Percentiles rank a stretch among this genome's conserved stretches.
Evolutionary conservation across 306 rosid species (phyloP).

Genomic region (Dryas drummondii): DNA sequence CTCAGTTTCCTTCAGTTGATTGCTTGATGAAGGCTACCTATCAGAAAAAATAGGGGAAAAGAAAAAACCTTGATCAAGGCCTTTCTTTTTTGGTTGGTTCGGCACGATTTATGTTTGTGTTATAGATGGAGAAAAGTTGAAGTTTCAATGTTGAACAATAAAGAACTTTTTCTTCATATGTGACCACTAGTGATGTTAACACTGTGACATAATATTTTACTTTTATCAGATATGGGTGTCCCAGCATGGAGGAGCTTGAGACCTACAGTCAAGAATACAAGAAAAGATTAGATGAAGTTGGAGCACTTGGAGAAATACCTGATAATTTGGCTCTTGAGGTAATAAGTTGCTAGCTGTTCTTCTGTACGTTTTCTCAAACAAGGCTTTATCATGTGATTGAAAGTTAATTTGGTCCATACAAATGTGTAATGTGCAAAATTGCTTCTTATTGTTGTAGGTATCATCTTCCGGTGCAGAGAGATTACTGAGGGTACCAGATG

Average conservation of each 20-base stretch:
- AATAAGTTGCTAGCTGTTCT: conserved; percentile 14
- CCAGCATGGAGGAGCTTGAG: conserved; percentile 80
- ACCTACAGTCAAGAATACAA: conserved; percentile 66
- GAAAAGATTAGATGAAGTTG: conserved; percentile 70
- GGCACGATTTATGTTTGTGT: neutral
- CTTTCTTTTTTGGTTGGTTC: neutral
- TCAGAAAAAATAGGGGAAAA: neutral
- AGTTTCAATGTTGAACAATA: neutral
- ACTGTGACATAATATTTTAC: conserved; percentile 12
- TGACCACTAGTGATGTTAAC: neutral
- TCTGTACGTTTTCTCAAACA: conserved; percentile 7
- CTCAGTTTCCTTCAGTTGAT: neutral
- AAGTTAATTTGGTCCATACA: conserved; percentile 7
- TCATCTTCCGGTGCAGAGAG: conserved; percentile 94
- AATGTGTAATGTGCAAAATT: conserved; percentile 23
- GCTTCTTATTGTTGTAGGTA: conserved; percentile 50
- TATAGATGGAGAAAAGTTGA: neutral
- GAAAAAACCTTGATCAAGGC: neutral
- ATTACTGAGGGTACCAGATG: conserved; percentile 76
- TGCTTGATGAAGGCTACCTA: neutral
- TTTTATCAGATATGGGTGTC: conserved; percentile 79
- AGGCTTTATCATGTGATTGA: conserved; percentile 7
- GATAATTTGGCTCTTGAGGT: conserved; percentile 85
- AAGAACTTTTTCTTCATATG: neutral
- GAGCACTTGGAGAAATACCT: conserved; percentile 82